phyloP scores from a whole-genome alignment of 306 rosid genomes.

The Rosa lucieae region DNA sequence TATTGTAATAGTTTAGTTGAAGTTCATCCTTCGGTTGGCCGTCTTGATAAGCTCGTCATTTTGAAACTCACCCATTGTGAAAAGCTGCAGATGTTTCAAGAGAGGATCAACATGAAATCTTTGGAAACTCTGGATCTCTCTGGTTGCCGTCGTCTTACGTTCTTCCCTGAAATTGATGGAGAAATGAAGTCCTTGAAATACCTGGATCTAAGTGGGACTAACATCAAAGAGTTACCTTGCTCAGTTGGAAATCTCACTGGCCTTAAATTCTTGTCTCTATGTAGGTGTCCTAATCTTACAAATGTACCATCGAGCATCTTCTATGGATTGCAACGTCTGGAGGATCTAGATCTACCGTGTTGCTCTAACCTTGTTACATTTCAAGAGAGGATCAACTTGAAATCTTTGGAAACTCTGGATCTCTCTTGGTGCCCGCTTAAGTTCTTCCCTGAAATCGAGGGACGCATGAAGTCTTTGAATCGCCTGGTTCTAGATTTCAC shows the following conservation, averaged over 20 bases:
- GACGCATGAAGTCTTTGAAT: background rate
- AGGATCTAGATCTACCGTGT: background rate
- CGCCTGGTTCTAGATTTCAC: accelerated
- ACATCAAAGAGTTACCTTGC: background rate
- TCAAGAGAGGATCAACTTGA: background rate
- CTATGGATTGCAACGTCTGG: background rate
- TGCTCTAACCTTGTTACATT: too few species aligned
- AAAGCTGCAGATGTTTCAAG: background rate
- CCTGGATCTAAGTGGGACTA: background rate
- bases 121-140: background rate
- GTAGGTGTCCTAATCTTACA: accelerated
- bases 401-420: background rate
- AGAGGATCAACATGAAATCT: background rate
- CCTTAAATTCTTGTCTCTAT: background rate
- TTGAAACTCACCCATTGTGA: accelerated
- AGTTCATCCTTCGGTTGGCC: background rate
- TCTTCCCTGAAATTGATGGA: background rate
- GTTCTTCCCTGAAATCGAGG: background rate
- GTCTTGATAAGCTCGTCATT: background rate
- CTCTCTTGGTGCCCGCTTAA: background rate
- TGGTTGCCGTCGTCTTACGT: background rate
- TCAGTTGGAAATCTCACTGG: background rate
- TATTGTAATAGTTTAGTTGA: background rate
- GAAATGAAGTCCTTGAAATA: background rate
- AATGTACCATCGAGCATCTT: background rate